Conservation (phyloP, 2,329 filamentous ascomycete genomes). For the Aspergillus sp. region DNA sequence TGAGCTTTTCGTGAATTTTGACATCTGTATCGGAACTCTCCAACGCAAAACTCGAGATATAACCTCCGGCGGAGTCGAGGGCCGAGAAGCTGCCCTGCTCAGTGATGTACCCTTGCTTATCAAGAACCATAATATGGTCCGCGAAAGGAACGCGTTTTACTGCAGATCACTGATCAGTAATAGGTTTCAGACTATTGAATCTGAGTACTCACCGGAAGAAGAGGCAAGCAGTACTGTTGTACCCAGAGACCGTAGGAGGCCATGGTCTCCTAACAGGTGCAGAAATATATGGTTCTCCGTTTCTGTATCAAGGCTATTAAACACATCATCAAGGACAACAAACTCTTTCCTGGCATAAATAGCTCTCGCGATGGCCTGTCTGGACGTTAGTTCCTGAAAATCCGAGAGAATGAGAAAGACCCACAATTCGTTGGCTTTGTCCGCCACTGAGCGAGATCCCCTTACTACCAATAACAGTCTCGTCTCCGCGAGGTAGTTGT, state of each 20-base stretch:
- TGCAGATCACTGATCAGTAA: conserved; percentile 15
- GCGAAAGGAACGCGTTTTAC: conserved; percentile 47
- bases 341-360: conserved; percentile 55
- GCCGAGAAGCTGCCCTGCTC: conserved; percentile 48
- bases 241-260: conserved; percentile 48
- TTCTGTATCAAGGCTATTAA: conserved; percentile 56
- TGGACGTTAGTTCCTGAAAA: not conserved
- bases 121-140: conserved; percentile 49
- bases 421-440: conserved; percentile 56
- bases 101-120: conserved; percentile 41
- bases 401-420: conserved; percentile 16
- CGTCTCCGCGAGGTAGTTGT: conserved; percentile 46
- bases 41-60: conserved; percentile 47
- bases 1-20: conserved; percentile 31
- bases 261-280: conserved; percentile 51
- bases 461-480: conserved; percentile 56
- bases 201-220: conserved; percentile 34
- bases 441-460: conserved; percentile 58
- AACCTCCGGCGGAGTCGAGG: conserved; percentile 43
- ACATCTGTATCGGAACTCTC: conserved; percentile 31
- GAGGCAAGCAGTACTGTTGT: conserved; percentile 47
- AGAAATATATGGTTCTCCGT: conserved; percentile 56
- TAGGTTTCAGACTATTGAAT: not conserved
- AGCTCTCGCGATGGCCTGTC: conserved; percentile 55
- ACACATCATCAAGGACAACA: conserved; percentile 56